Base-by-base conservation (phyloP, 129 eudicot genomes). In the Chrysanthemum seticuspe region DNA sequence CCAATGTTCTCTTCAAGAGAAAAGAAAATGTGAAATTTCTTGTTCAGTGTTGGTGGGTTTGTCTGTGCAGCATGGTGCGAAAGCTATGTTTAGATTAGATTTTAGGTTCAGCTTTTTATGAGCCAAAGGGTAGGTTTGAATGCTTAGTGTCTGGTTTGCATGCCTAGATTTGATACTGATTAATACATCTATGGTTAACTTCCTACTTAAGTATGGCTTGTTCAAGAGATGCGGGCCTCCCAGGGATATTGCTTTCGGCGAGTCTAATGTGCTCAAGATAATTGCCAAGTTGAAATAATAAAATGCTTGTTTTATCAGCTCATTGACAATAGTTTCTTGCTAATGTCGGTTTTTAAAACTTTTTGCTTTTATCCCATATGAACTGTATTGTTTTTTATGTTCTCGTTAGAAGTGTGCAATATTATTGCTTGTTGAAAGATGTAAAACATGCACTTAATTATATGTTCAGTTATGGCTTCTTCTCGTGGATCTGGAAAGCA, bases 401-500 rank as follows among this genome's bases (percentile, higher is more conserved):
- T 36, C 44, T 7, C 47, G 0, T 7, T 6, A 40, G 10, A 40
- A 40, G 47, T 40, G 9, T 40, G 10, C 45, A 40, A 40, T 40
- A 45, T 65, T 16, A 4, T 44, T 66, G 71, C 18, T 49, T 48
- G 21, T 49, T 67, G n/a, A 51, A 36, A 49, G 60, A 49, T 49
- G 73, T 44, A 67, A 51, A 68, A 51, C 61, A 25, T 13, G 1
- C 57, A 12, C n/a, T 52, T 90, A 58, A 86, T 87, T 59, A 87
- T 90, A 21, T 90, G 94, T 29, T 34, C 83, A 73, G 83, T 84
- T 8, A 76, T 79, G 88, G 90, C 90, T 74, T 81, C 92, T 85
- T 83, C 98, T 61, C 80, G 88, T 57, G 98, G 98, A 75, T 84
- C 96, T 61, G 96, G 98, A 72, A 93, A 93, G 80, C 98, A 93